Conservation (phyloP, 202 grass and related monocot genomes). For the Schoenoplectus triqueter region DNA sequence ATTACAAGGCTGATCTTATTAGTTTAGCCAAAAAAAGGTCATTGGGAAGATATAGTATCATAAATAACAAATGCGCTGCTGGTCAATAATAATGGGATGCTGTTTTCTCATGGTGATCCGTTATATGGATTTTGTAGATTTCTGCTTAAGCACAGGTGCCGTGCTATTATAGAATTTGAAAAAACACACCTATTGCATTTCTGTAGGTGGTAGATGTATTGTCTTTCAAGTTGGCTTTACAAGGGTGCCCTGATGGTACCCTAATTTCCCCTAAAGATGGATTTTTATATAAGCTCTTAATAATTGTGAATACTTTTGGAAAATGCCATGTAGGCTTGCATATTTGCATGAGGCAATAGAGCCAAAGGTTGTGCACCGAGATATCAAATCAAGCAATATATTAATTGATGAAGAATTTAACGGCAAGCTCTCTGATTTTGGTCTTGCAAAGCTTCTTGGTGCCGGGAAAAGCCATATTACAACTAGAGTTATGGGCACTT, state of each 20-base stretch:
- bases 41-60: constrained; percentile 1
- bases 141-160: neutral
- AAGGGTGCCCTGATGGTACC: neutral
- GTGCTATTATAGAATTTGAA: neutral
- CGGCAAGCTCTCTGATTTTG: constrained; percentile 83
- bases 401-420: constrained; percentile 84
- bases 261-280: constrained; percentile 1
- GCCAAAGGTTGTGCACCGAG: constrained; percentile 83
- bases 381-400: constrained; percentile 88
- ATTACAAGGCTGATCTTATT: constrained; percentile 19
- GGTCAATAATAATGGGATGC: constrained; percentile 15
- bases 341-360: constrained; percentile 91
- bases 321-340: constrained; percentile 52
- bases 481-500: constrained; percentile 86
- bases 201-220: neutral
- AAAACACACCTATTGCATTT: neutral
- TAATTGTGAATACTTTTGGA: constrained; percentile 14
- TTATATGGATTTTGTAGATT: neutral
- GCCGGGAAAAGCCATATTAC: constrained; percentile 82
- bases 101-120: neutral
- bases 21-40: neutral
- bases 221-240: neutral
- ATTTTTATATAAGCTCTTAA: constrained; percentile 5
- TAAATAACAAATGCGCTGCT: neutral
- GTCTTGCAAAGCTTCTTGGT: constrained; percentile 73